These are phyloP conservation scores for Juglanconis juglandina DNA, from an alignment of 2,329 filamentous ascomycete species.

Conservation along the genomic window DNA sequence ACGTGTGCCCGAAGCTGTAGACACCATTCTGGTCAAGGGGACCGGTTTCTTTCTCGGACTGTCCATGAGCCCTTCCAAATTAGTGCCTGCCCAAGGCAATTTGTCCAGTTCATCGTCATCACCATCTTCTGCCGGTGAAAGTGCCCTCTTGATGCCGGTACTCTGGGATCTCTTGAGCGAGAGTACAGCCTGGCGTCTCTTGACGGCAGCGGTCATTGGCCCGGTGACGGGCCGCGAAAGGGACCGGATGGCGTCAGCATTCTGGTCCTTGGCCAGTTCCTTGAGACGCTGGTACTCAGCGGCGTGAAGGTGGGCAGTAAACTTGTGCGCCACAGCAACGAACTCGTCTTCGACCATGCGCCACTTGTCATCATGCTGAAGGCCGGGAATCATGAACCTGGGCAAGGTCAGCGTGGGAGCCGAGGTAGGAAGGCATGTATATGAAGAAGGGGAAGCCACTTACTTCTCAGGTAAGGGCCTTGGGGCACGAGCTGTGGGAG, in stretches of 20 bases:
- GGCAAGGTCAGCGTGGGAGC: background rate
- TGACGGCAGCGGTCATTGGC: conserved; percentile 33
- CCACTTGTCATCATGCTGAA: conserved; percentile 67
- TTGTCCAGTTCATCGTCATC: conserved; percentile 29
- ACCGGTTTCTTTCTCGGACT: conserved; percentile 31
- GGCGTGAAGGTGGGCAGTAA: conserved; percentile 73
- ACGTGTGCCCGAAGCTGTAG: conserved; percentile 22
- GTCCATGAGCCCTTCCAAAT: conserved; percentile 41
- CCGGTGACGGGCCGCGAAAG: conserved; percentile 52
- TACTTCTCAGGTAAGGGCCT: conserved; percentile 4
- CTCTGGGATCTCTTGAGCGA: conserved; percentile 34
- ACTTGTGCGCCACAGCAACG: conserved; percentile 60
- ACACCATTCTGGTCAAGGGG: conserved; percentile 25
- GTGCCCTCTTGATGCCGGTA: conserved; percentile 23
- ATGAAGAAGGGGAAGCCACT: background rate
- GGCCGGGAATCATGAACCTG: conserved; percentile 62
- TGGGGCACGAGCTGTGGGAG: background rate
- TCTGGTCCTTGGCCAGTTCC: conserved; percentile 49
- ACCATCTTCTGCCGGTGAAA: conserved; percentile 11
- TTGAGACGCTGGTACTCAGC: conserved; percentile 72
- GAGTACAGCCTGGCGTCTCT: conserved; percentile 33
- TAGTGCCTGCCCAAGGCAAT: conserved; percentile 34
- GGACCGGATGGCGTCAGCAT: conserved; percentile 47
- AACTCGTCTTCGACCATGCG: conserved; percentile 87
- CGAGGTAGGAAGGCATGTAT: background rate